These are phyloP conservation scores for Paraphoma chrysanthemicola DNA, from an alignment of 2,329 filamentous ascomycete genomes.

Conservation along the genomic window DNA sequence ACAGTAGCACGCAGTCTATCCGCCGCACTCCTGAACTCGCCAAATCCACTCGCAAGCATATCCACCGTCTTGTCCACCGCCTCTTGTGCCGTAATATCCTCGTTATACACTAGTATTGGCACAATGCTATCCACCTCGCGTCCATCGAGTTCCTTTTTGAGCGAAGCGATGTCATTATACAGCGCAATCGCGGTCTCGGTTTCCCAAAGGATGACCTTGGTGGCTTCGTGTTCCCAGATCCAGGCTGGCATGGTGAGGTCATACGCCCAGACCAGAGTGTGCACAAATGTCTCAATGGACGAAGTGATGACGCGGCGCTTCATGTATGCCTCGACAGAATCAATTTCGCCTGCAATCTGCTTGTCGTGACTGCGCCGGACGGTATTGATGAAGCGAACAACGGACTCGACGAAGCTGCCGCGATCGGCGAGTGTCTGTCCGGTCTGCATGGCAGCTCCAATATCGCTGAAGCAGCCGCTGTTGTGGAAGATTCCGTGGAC, in stretches of 20 bases:
- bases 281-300: not conserved
- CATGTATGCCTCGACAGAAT: not conserved
- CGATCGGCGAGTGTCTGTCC: not conserved
- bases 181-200: not conserved
- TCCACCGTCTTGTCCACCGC: conserved; percentile 12
- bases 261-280: not conserved
- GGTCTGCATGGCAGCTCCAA: not conserved
- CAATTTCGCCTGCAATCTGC: not conserved
- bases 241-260: not conserved
- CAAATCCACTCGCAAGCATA: conserved; percentile 2
- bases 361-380: not conserved
- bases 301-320: not conserved
- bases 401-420: not conserved
- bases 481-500: not conserved
- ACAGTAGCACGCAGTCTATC: not conserved
- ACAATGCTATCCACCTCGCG: not conserved
- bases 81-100: conserved; percentile 12
- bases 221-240: not conserved
- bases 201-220: not conserved
- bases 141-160: not conserved
- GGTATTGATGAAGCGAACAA: not conserved
- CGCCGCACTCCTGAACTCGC: not conserved
- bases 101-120: conserved; percentile 14
- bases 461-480: not conserved
- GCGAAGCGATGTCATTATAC: not conserved